Evolutionary conservation across 2,329 filamentous ascomycete genomes (phyloP).

Genomic region (Xylariaceae sp.): DNA sequence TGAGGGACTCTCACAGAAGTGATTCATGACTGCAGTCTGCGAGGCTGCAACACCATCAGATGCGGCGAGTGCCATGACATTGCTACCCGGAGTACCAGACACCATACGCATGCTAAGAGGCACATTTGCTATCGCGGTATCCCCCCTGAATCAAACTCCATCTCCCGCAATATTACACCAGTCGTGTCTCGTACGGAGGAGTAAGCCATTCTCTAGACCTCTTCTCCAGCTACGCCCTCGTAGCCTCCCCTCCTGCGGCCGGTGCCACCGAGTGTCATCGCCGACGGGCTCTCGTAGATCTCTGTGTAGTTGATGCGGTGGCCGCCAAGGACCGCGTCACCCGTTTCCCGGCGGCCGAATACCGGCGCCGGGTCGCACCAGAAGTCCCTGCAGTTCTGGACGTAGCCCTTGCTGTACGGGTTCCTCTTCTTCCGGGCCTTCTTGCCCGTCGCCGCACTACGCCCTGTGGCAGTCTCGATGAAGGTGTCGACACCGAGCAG

Average conservation of each 20-base stretch:
- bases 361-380: slow-evolving; percentile 86
- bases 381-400: slow-evolving; percentile 93
- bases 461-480: slow-evolving; percentile 81
- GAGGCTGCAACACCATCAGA: no score
- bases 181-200: no score
- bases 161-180: no score
- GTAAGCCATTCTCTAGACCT: no score
- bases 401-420: slow-evolving; percentile 73
- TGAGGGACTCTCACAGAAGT: no score
- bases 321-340: slow-evolving; percentile 69
- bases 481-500: slow-evolving; percentile 90
- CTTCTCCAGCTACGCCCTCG: slow-evolving; percentile 53
- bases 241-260: slow-evolving; percentile 50
- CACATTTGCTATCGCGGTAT: no score
- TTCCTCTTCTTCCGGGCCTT: slow-evolving; percentile 58
- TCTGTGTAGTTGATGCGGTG: slow-evolving; percentile 76
- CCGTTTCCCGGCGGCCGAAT: slow-evolving; percentile 67
- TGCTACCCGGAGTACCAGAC: no score
- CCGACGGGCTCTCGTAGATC: slow-evolving; percentile 77
- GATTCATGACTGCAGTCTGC: no score
- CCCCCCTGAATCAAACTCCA: no score
- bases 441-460: slow-evolving; percentile 54
- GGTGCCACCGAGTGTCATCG: slow-evolving; percentile 47
- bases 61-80: no score
- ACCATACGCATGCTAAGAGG: no score